phyloP scores from a whole-genome alignment of 108 stramenopile genomes.

The Fragilariopsis cylindrus region DNA sequence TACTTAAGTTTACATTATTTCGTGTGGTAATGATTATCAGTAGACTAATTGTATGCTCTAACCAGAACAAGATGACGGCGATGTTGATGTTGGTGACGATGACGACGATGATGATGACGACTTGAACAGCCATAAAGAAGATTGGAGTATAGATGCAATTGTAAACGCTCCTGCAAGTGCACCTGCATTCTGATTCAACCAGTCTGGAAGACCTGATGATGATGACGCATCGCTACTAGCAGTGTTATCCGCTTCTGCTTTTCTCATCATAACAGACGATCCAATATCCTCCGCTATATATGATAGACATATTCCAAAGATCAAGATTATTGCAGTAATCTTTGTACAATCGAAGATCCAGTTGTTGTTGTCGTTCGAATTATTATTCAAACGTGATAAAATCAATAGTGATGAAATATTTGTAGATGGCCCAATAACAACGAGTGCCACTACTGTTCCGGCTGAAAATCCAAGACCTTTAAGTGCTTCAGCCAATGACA shows the following conservation, averaged over 20 bases:
- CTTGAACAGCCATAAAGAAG: neutral
- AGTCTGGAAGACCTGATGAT: slow-evolving; percentile 5
- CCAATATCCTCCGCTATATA: slow-evolving; percentile 4
- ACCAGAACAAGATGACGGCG: too few relatives aligned
- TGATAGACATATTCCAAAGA: slow-evolving; percentile 2
- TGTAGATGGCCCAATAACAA: slow-evolving; percentile 10
- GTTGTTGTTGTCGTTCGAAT: neutral
- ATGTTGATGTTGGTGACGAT: too few relatives aligned
- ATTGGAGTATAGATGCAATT: slow-evolving; percentile 4
- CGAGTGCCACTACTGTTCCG: neutral
- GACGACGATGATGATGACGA: too few relatives aligned
- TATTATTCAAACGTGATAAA: neutral
- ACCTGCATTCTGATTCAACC: slow-evolving; percentile 6
- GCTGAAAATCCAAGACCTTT: neutral
- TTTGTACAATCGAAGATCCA: neutral
- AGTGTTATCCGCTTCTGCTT: neutral
- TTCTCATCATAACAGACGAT: neutral
- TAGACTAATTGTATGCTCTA: too few relatives aligned
- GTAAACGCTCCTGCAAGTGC: slow-evolving; percentile 6
- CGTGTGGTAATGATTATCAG: too few relatives aligned
- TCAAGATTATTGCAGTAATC: neutral
- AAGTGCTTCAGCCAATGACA: slow-evolving; percentile 3
- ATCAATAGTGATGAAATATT: neutral
- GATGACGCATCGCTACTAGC: neutral
- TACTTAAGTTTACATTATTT: neutral